phyloP scores from a whole-genome alignment of 352 stramenopile species.

The Phytopythium vexans region DNA sequence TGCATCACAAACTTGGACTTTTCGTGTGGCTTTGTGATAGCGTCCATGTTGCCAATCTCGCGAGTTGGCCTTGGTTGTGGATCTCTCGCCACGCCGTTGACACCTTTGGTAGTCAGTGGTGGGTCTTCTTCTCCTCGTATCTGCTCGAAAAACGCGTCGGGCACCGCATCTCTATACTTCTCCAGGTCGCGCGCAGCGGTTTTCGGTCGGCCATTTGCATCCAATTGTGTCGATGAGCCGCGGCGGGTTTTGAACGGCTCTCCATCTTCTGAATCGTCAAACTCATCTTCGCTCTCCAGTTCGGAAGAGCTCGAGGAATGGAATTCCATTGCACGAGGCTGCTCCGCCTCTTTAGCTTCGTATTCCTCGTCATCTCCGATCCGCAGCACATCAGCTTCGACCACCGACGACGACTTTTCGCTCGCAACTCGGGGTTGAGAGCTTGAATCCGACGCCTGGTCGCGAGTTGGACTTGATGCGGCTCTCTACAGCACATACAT shows the following conservation, averaged over 20 bases:
- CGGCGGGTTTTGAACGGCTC: constrained; percentile 5
- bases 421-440: background rate
- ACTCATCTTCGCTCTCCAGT: constrained; percentile 21
- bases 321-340: constrained; percentile 52
- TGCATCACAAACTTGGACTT: constrained; percentile 7
- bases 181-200: constrained; percentile 52
- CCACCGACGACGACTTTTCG: constrained; percentile 5
- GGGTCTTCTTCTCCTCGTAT: constrained; percentile 12
- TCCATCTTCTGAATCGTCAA: constrained; percentile 7
- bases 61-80: too few species aligned
- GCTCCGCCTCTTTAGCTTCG: constrained; percentile 46
- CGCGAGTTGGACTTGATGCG: background rate
- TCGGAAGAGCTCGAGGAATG: constrained; percentile 54
- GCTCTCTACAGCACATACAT: too few species aligned
- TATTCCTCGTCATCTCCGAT: constrained; percentile 44
- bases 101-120: background rate
- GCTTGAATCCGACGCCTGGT: background rate
- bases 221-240: background rate
- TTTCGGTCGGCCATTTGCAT: constrained; percentile 31
- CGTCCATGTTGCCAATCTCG: too few species aligned
- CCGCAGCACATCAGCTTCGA: too few species aligned
- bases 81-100: too few species aligned
- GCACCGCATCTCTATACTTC: constrained; percentile 49
- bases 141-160: constrained; percentile 51
- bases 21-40: too few species aligned